These are phyloP conservation scores for Apiospora aurea DNA, from an alignment of 2,329 filamentous ascomycete species.

Conservation along the genomic window DNA sequence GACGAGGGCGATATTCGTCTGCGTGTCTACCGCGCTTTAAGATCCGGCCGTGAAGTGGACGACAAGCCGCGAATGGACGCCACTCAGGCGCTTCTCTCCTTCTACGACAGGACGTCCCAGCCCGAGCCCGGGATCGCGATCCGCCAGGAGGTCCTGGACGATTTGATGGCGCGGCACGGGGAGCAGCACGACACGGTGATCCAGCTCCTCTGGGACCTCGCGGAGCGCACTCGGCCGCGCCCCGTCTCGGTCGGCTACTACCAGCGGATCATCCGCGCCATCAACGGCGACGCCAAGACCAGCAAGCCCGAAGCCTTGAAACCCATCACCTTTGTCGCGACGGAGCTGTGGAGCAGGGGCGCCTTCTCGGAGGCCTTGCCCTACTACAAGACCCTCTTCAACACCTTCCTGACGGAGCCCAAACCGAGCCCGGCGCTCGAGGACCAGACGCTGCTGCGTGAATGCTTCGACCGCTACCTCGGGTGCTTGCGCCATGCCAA, in stretches of 20 bases:
- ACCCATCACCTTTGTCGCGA: conserved; percentile 45
- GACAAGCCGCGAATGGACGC: conserved; percentile 6
- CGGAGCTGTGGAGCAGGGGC: conserved; percentile 47
- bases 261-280: conserved; percentile 42
- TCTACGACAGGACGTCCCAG: conserved; percentile 40
- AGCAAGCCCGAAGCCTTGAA: conserved; percentile 47
- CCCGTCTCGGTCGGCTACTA: conserved; percentile 45
- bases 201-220: conserved; percentile 45
- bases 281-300: conserved; percentile 46
- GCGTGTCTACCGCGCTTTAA: conserved; percentile 26
- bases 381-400: conserved; percentile 45
- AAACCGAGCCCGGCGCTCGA: conserved; percentile 42
- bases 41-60: conserved; percentile 23
- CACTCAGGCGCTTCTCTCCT: conserved; percentile 39
- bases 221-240: conserved; percentile 44
- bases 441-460: conserved; percentile 39
- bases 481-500: conserved; percentile 44
- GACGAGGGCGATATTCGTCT: conserved; percentile 46
- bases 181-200: conserved; percentile 44
- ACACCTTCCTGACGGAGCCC: conserved; percentile 44
- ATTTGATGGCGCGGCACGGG: conserved; percentile 45
- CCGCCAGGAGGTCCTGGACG: conserved; percentile 47
- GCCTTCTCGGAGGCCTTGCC: conserved; percentile 45
- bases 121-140: conserved; percentile 45
- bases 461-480: conserved; percentile 44